Base-by-base conservation (phyloP, 495 filamentous ascomycete genomes). In the Margaritispora aquatica region DNA sequence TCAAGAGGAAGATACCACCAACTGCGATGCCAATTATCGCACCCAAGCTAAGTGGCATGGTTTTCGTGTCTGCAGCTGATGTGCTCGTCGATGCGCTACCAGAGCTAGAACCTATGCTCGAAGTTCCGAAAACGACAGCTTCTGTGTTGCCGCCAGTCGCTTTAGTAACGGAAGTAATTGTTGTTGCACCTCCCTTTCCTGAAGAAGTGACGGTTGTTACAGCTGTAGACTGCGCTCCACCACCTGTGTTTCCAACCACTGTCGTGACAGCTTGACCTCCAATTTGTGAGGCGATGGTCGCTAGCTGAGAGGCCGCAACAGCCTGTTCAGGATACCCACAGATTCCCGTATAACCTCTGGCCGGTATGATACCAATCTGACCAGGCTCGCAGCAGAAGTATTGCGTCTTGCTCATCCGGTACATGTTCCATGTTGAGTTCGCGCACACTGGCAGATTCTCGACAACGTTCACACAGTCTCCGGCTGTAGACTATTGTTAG, bases 301-400 rank as follows among this genome's bases (percentile, higher is more conserved):
- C 54, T 21, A 55, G 47, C 23, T 53, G 49, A 29, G 36, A 54
- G 3, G 54, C 34, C 13, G 54, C 59, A 13, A 57, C 21, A 13
- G 27, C 17, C 11, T 55, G 52, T 19, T 54, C 61, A 22, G 26
- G 0, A 9, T 52, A 46, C 5, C 36, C 38, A 46, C 61, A 63
- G 24, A 63, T 41, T 2, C 61, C 61, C 0, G 51, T 21, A n/a
- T 55, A 55, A 2, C 61, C 61, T 0, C 19, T 34, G 5, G 53
- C 9, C 2, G 61, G 61, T 2, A 59, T 15, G 2, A 59, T 51
- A 4, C 56, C 61, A 23, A 49, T 21, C 26, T 63, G 60, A 17
- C 60, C 61, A 17, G 55, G 44, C 44, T 55, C 56, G 24, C 61
- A 59, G 52, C 61, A 63, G 56, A 59, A 59, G 11, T 27, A 63